Base-by-base conservation (phyloP, 2,329 filamentous ascomycete genomes). In the Fusarium sp. region DNA sequence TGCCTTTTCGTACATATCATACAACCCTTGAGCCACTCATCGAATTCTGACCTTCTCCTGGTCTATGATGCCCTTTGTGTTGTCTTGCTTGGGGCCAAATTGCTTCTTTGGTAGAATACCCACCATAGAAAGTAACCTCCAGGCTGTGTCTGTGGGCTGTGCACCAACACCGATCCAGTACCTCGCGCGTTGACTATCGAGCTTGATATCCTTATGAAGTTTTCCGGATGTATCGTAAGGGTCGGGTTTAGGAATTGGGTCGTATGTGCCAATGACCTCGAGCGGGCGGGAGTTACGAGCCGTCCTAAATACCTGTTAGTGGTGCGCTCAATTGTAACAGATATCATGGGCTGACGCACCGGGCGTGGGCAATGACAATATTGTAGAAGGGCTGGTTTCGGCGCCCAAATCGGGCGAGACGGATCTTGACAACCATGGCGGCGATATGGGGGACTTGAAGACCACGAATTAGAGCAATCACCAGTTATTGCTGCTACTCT, bases 161-260 rank as follows among this genome's bases (percentile, higher is more conserved):
- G 96, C 96, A 2, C 96, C 96, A 7, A 98, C 96, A 81, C 96
- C 96, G 40, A 99, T 88, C 96, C 96, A 99, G 86, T 99, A 99
- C 82, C 93, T 92, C 64, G 96, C 93, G 68, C 96, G 88, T 74
- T 90, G 86, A 12, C 89, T 86, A 82, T 99, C 96, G 19, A 99
- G 88, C 79, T 94, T 92, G 81, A 99, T 93, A 76, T 98, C 95
- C 84, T 99, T 99, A 86, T 93, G 94, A 63, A 93, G 88, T 65
- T 91, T 90, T 23, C 90, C 90, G n/a, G 88, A 88, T 75, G 80
- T 81, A 78, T 85, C 93, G 78, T 89, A 88, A 3, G 89, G 87
- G 74, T 91, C 88, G 32, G 85, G 81, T 79, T 89, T 91, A 32
- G 91, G 91, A 23, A 91, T 85, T 2, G 91, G 91, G 79, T 93